These are phyloP conservation scores for Botrytis tulipae DNA, from an alignment of 2,329 filamentous ascomycete species.

Conservation along the genomic window DNA sequence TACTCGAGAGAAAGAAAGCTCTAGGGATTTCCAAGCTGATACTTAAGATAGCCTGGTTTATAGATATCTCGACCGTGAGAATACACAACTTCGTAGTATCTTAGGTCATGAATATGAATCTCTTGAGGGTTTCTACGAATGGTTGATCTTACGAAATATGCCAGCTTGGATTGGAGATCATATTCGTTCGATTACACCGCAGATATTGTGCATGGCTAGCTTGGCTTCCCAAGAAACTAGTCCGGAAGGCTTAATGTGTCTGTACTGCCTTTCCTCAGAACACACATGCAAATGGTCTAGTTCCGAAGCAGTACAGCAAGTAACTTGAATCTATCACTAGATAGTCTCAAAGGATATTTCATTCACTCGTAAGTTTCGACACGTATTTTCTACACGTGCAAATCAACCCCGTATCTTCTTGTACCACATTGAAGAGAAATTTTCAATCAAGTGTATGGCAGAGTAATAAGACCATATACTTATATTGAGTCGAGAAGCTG, in stretches of 20 bases:
- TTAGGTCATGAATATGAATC: neutral
- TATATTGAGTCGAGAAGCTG: neutral
- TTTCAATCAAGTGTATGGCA: neutral
- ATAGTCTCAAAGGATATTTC: neutral
- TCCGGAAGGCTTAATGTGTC: neutral
- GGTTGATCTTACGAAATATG: neutral
- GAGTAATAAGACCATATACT: neutral
- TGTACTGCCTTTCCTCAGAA: neutral
- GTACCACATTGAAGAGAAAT: neutral
- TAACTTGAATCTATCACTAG: neutral
- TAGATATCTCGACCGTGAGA: neutral
- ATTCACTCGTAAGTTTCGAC: neutral
- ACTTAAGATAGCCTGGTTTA: neutral
- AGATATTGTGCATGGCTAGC: neutral
- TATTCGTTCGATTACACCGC: neutral
- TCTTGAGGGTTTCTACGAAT: neutral
- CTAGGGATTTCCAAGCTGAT: neutral
- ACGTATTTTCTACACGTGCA: neutral
- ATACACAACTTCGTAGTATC: neutral
- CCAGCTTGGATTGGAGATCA: neutral
- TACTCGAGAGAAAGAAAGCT: neutral
- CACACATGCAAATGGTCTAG: neutral
- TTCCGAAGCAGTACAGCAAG: neutral
- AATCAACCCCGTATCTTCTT: neutral
- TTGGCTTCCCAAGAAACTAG: too few species aligned